Evolutionary conservation across 1,284 basidiomycete species (phyloP), one percentile per base, ranked within the genome.

Genomic region (Polyporus tsugae): DNA sequence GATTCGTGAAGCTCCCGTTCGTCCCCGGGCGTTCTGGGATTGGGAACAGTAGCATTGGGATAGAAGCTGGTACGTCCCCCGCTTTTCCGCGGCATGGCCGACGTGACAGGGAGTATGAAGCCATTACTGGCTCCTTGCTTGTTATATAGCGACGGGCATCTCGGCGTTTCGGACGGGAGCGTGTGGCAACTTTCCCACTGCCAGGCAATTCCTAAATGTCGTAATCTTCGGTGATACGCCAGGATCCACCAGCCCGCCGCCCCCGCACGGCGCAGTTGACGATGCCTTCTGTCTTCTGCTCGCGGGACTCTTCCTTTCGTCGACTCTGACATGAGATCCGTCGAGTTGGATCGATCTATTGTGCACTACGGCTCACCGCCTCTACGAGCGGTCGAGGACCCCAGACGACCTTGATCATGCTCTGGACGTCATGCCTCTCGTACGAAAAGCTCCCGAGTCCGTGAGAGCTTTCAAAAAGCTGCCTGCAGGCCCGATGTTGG

Each of bases 1-100:
- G 55, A 33, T 17, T 57, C 19, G 55, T 57, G 55, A 57, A 57
- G 55, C 15, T 53, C 10, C 15, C 25, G 55, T n/a, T 57, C 7
- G 3, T 17, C 29, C 17, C 17, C 19, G 55, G 25, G 9, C 33
- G 33, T 35, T 13, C 29, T n/a, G 55, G 33, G 19, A 35, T 36
- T 35, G 35, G 25, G 25, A 6, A 5, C 13, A 58, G n/a, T 10
- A n/a, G 35, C 7, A n/a, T 10, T 29, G 55, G 35, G 36, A 36
- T 36, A 36, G 19, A 29, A 9, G 52, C 9, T 4, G 17, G 33
- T 22, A 58, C 55, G 55, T 38, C 5, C 33, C 17, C n/a, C 33
- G n/a, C 53, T 55, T 33, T 2, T 11, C 53, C 25, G n/a, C 44
- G 44, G 44, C 44, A 9, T 35, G 33, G 35, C 55, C 35, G 35